Evolutionary conservation across 2,329 filamentous ascomycete species (phyloP), one percentile per base, ranked within the genome.

Genomic region (Stemphylium vesicarium): DNA sequence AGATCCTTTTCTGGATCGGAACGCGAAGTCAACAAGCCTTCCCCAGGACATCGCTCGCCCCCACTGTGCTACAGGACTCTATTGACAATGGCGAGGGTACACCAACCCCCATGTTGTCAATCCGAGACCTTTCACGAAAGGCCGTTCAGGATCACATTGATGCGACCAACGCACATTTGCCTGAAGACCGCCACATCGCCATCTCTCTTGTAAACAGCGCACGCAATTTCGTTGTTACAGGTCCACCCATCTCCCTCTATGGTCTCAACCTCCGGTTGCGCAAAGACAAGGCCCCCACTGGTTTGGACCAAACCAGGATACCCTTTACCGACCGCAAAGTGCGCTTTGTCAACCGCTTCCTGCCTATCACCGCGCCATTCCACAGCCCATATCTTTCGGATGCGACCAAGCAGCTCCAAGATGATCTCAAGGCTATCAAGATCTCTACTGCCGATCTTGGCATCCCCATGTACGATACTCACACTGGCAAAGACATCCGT

Each of bases 1-100:
- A 91, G 26, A 91, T 97, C 70, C 88, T 99, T 26, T 99, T 99
- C 83, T 99, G 95, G 95, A 96, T 99, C 65, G 95, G 96, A 74
- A 88, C 94, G 57, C 89, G 95, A 71, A 97, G 94, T 77, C 95
- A 99, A 77, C 95, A 99, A 78, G 93, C 93, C 2, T 99, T 97
- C 78, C 96, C 95, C 35, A 88, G 91, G 66, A 99, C 95, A 3
- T 98, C 95, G 31, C 84, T 99, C 69, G 92, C 93, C 3, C 96
- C 95, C 0, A 90, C 87, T 39, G 91, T 94, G 71, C 84, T 99
- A 49, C 91, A 94, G 73, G 95, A 99, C 78, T 97, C 95, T 1
- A 84, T 92, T 63, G 94, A 97, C 73, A 88, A 95, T 75, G 94
- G 95, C 47, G 95, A 99, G 79, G 96, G 96, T n/a, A 85, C 84